Base-by-base conservation (phyloP, 2,329 filamentous ascomycete genomes). In the Fragosphaeria purpurea region DNA sequence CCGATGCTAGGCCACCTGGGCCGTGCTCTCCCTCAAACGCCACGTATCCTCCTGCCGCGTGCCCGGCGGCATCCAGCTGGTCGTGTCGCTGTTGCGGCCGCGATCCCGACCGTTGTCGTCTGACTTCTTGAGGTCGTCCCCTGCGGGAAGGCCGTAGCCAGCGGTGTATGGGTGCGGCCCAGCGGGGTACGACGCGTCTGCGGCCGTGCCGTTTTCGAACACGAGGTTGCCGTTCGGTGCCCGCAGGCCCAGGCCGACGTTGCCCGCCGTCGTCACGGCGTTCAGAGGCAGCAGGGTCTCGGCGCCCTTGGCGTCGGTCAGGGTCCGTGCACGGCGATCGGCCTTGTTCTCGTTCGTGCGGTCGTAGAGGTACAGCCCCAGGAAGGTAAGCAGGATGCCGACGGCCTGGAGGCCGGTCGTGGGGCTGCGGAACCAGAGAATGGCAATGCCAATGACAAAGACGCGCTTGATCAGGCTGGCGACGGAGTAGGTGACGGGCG, bases 381-480 rank as follows among this genome's bases (percentile, higher is more conserved):
- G 60, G 63, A 96, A 95, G 0, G 93, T 98, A 44, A 98, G 78
- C 4, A 70, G 78, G 60, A 98, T 96, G 12, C 93, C 93, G 41
- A 86, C 74, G 1, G 81, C 88, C 67, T 98, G 93, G 12, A 94
- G 67, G 12, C 74, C 76, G 5, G 88, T 96, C 35, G 93, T 95
- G 1, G 85, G 80, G 65, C 83, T 96, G 56, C 88, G 85, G 69
- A 97, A 98, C 93, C 93, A 98, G 58, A 97, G 71, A 55, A 98
- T 91, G 6, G 93, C 89, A 59, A 95, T 85, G 53, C 93, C 80
- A 60, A 98, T 95, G 61, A 98, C 91, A 62, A 95, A 96, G 10
- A 98, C 93, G 46, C 93, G 85, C 71, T 98, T 98, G 68, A 98
- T 93, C 55, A 98, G 74, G 51, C 86, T 94, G 38, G 93, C 93